These are phyloP conservation scores for Leccinum disarticulatum DNA, from an alignment of 768 basidiomycete species.

Conservation along the genomic window DNA sequence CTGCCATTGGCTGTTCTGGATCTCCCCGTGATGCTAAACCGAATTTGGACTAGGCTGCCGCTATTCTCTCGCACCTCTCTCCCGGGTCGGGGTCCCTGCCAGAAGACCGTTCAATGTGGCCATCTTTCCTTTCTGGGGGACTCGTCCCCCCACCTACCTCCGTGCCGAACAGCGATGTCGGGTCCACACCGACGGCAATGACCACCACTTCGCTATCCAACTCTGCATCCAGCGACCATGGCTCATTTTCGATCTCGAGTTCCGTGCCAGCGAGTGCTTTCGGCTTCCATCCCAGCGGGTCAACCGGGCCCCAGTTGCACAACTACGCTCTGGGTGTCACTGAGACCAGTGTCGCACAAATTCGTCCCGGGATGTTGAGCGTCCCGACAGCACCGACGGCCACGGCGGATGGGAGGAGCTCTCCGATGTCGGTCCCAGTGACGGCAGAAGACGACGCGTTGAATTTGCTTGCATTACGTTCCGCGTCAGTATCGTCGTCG, in stretches of 20 bases:
- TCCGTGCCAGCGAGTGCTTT: constrained; percentile 46
- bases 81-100: constrained; percentile 75
- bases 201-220: constrained; percentile 11
- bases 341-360: constrained; percentile 47
- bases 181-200: constrained; percentile 16
- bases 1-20: neutral
- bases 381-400: constrained; percentile 22
- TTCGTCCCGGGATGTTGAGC: constrained; percentile 57
- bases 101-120: constrained; percentile 93
- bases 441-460: constrained; percentile 27
- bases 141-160: constrained; percentile 52
- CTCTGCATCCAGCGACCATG: constrained; percentile 2
- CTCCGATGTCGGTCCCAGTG: constrained; percentile 5
- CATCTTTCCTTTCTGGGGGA: constrained; percentile 75
- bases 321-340: constrained; percentile 53
- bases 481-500: constrained; percentile 17
- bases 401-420: neutral
- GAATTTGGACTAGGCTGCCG: constrained; percentile 65
- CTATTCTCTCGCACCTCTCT: constrained; percentile 87
- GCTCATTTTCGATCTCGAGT: constrained; percentile 41
- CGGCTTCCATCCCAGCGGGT: neutral
- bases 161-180: constrained; percentile 11
- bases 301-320: constrained; percentile 59
- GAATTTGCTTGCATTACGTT: constrained; percentile 25
- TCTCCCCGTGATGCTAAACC: constrained; percentile 6